A percentile compares a stretch with the other conserved stretches of the same genome.
phyloP scores from a whole-genome alignment of 164 flowering plant species.

The Piper longum region DNA sequence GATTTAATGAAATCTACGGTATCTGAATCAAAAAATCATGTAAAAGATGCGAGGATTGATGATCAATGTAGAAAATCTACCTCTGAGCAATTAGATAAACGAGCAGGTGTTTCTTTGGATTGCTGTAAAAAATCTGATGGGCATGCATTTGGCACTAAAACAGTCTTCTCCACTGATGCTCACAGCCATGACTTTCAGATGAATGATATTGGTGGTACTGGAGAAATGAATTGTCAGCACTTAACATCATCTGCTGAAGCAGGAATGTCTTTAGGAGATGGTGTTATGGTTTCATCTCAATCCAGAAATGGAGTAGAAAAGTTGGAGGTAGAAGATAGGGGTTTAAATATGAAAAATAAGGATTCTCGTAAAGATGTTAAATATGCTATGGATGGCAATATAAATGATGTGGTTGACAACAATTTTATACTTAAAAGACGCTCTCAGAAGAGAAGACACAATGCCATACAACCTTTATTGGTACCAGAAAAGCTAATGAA shows the following conservation, averaged over 20 bases:
- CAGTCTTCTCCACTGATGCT: neutral
- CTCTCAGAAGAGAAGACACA: neutral
- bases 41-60: no score
- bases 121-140: neutral
- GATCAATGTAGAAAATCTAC: neutral
- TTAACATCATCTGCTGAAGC: neutral
- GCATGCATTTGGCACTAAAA: neutral
- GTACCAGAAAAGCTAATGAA: neutral
- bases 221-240: neutral
- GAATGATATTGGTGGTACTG: neutral
- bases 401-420: neutral
- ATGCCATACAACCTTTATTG: neutral
- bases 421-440: neutral
- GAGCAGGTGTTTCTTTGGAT: neutral
- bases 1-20: constrained; percentile 11
- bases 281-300: neutral
- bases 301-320: neutral
- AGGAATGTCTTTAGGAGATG: neutral
- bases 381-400: neutral
- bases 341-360: no score
- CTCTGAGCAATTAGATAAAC: neutral
- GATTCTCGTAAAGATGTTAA: neutral
- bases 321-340: neutral
- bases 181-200: neutral
- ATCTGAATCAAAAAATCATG: constrained; percentile 10